Evolutionary conservation across 139 green algal species (phyloP).

Genomic region (Tetradesmus obliquus): DNA sequence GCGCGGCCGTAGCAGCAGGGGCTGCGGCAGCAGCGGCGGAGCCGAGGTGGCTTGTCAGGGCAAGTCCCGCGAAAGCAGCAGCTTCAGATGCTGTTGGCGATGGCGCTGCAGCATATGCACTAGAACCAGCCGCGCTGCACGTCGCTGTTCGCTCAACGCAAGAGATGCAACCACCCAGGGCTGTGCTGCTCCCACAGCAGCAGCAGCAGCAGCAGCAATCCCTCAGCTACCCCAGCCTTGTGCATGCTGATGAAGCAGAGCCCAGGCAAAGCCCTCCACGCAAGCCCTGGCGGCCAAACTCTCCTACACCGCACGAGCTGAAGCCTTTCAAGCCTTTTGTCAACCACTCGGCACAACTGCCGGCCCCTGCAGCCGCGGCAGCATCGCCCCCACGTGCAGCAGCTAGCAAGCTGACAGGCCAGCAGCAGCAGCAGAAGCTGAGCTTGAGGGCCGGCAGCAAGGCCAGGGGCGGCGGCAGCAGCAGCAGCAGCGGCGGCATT

Average conservation of each 20-base stretch:
- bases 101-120: background rate
- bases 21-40: background rate
- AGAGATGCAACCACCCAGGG: background rate
- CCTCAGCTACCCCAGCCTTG: background rate
- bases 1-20: background rate
- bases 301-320: background rate
- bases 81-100: background rate
- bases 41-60: background rate
- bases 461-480: background rate
- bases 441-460: conserved; percentile 5
- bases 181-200: background rate
- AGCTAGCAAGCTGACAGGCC: background rate
- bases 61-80: background rate
- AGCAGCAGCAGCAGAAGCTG: background rate
- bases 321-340: background rate
- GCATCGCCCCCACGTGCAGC: background rate
- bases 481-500: background rate
- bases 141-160: background rate
- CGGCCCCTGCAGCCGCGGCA: background rate
- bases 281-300: background rate
- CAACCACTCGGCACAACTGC: background rate
- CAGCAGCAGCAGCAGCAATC: background rate
- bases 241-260: background rate
- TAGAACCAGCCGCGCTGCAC: background rate
- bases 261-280: background rate